Evolutionary conservation across 1,284 basidiomycete genomes (phyloP).

Genomic region (Cystobasidiaceae sp.): DNA sequence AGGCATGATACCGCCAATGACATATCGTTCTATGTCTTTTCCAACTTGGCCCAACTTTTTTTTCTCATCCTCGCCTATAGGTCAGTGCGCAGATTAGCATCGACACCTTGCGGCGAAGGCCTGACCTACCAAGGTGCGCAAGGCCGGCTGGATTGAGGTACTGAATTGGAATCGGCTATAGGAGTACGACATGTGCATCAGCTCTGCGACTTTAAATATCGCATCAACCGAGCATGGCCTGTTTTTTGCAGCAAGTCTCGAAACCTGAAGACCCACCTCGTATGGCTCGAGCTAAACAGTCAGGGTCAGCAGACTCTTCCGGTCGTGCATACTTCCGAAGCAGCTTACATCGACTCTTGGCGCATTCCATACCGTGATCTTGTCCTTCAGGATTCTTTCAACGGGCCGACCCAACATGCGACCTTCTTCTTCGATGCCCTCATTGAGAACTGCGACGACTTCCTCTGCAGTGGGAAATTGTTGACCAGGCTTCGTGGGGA

Average conservation of each 20-base stretch:
- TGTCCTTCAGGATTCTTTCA: not conserved
- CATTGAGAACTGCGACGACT: not conserved
- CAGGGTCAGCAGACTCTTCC: not conserved
- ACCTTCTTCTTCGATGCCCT: not conserved
- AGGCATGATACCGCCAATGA: not conserved
- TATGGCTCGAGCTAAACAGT: not conserved
- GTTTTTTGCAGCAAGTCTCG: too few species aligned
- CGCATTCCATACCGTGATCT: slow-evolving; percentile 2
- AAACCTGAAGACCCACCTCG: too few species aligned
- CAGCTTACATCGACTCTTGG: not conserved
- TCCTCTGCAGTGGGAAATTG: not conserved
- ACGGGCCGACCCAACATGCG: not conserved
- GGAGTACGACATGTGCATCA: too few species aligned
- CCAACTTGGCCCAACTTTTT: not conserved
- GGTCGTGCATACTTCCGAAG: not conserved
- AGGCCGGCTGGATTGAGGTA: not conserved
- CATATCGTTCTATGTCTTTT: not conserved
- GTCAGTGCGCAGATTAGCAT: too few species aligned
- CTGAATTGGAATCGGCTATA: too few species aligned
- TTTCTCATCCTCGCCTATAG: not conserved
- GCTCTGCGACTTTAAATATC: too few species aligned
- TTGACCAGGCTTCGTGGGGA: slow-evolving; percentile 2
- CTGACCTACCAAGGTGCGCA: not conserved
- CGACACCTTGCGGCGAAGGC: not conserved
- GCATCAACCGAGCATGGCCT: too few species aligned